phyloP scores from a whole-genome alignment of 306 rosid species.

The Fagus crenata region DNA sequence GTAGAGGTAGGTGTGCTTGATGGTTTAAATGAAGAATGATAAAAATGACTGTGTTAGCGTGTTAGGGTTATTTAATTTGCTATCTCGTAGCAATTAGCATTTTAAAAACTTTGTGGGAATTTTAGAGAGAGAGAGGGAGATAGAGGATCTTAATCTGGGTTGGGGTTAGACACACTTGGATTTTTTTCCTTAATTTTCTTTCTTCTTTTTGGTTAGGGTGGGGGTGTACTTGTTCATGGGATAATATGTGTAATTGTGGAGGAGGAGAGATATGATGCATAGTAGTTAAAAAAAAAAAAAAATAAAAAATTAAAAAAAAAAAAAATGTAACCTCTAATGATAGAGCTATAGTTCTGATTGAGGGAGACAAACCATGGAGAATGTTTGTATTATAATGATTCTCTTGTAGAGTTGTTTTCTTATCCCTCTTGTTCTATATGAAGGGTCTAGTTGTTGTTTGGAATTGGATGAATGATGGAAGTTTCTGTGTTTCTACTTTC shows the following conservation, averaged over 20 bases:
- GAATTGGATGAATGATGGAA: neutral
- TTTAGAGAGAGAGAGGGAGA: neutral
- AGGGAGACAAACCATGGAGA: conserved; percentile 9
- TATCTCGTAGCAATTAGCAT: neutral
- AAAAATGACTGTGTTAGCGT: neutral
- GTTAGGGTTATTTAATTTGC: neutral
- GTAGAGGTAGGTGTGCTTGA: conserved; percentile 21
- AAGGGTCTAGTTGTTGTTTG: neutral
- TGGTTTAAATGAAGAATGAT: neutral
- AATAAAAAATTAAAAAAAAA: too few relatives aligned
- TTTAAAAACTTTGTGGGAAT: neutral
- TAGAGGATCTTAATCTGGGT: neutral
- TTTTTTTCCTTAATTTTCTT: too few relatives aligned
- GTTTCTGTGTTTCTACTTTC: neutral
- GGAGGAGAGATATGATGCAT: conserved; percentile 1
- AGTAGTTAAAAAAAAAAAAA: neutral
- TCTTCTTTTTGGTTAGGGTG: neutral
- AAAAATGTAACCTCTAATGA: conserved; percentile 19
- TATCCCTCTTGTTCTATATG: neutral
- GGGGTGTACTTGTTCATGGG: neutral
- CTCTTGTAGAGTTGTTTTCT: neutral
- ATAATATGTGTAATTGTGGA: conserved; percentile 21
- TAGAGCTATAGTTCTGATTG: conserved; percentile 10
- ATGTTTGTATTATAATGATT: conserved; percentile 4
- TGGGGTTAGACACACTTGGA: neutral